Evolutionary conservation across 352 stramenopile species (phyloP).

Genomic region (Thraustochytrium striatum): DNA sequence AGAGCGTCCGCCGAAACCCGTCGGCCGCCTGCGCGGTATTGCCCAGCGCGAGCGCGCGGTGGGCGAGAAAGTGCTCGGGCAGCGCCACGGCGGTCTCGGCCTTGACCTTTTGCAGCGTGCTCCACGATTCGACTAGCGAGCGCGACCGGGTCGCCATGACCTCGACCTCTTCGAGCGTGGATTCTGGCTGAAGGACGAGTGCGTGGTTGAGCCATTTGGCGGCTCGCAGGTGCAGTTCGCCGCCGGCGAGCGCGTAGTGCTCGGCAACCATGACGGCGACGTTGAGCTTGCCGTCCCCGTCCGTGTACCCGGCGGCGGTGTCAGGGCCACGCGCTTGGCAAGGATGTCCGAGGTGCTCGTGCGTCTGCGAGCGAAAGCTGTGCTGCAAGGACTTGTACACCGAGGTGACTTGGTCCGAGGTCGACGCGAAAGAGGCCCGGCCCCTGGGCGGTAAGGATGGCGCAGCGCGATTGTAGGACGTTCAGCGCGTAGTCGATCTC

Average conservation of each 20-base stretch:
- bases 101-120: not conserved
- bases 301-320: not conserved
- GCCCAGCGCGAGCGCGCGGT: not conserved
- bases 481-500: constrained; percentile 4
- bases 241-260: constrained; percentile 25
- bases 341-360: not conserved
- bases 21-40: not conserved
- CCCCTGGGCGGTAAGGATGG: too few relatives aligned
- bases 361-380: not conserved
- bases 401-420: not conserved
- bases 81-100: constrained; percentile 9
- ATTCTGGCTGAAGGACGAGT: not conserved
- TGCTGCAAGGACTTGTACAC: constrained; percentile 18
- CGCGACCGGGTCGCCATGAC: not conserved
- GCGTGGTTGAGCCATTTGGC: constrained; percentile 21
- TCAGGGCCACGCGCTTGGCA: not conserved
- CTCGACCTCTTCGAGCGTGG: not conserved
- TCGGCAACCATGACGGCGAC: not conserved
- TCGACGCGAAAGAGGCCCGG: too few relatives aligned
- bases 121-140: not conserved
- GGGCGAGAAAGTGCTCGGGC: not conserved
- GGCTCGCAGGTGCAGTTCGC: not conserved
- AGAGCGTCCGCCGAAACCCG: not conserved
- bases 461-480: not conserved
- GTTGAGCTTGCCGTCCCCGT: not conserved